Evolutionary conservation across 2,329 filamentous ascomycete species (phyloP), one percentile per base, ranked within the genome.

Genomic region (Neofusicoccum ribis): DNA sequence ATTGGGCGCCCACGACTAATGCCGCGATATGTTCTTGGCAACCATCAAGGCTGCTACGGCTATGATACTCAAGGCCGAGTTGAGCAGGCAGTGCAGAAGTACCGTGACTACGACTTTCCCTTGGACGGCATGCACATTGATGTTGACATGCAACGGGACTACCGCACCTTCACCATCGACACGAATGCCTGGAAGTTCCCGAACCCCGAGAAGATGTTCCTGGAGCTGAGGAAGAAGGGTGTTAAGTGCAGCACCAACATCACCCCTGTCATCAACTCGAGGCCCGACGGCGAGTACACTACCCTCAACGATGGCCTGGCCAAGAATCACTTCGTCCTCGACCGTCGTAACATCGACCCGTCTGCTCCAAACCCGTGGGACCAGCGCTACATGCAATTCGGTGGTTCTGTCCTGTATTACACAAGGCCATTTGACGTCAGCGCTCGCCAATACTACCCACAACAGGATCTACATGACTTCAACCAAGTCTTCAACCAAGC

Each of bases 161-260:
- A 78, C 58, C 74, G 76, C 20, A 79, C 77, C 5, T 79, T 79
- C 49, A 79, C 77, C 4, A 75, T 74, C 17, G 71, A 77, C 64
- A 70, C 69, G 27, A 68, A 67, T 0, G 72, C 2, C 27, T 31
- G 27, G 27, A 31, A 70, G 34, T 79, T 78, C 61, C 72, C 75
- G 2, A 66, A 74, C n/a, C 72, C 74, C 0, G 68, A 69, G 23
- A 52, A 61, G 2, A 78, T 79, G 76, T 78, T 79, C 68, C 66
- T 65, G 12, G 67, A 68, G 6, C 66, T 79, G 17, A 67, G 76
- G 8, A 56, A 70, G 9, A 70, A 71, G 37, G 77, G 77, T 7
- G 70, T 79, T 39, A 78, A 78, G 59, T 78, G 77, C 56, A 73
- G 73, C 27, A 78, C 77, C 49, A 79, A 79, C 56, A 79, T 79